These are phyloP conservation scores for Pyronema omphalodes DNA, from an alignment of 495 filamentous ascomycete species.

Conservation along the genomic window DNA sequence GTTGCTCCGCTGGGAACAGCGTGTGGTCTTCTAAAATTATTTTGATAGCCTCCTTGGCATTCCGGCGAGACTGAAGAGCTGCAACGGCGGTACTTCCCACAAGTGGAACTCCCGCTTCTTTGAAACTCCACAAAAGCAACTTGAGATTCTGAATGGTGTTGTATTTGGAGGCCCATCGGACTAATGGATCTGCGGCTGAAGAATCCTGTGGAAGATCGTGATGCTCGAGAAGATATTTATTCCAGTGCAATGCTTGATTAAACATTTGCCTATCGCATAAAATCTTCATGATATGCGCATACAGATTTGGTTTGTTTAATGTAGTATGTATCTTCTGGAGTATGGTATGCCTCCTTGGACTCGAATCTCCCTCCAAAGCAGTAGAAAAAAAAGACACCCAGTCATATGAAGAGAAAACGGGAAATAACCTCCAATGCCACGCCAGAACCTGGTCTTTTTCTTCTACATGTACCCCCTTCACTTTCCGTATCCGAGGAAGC, in stretches of 20 bases:
- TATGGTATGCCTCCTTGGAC: constrained; percentile 1
- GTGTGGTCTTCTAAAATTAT: constrained; percentile 14
- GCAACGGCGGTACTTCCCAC: constrained; percentile 8
- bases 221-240: constrained; percentile 13
- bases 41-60: constrained; percentile 15
- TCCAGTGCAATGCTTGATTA: constrained; percentile 15
- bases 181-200: constrained; percentile 7
- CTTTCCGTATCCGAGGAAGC: constrained; percentile 4
- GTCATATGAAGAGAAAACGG: not conserved
- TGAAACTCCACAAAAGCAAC: constrained; percentile 8
- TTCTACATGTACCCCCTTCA: not conserved
- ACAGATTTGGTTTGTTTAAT: constrained; percentile 8
- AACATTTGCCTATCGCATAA: constrained; percentile 10
- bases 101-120: constrained; percentile 4
- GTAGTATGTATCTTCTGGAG: constrained; percentile 12
- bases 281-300: constrained; percentile 9
- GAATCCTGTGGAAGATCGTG: constrained; percentile 13
- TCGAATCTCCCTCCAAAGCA: constrained; percentile 1
- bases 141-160: constrained; percentile 10
- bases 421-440: not conserved
- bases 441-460: not conserved
- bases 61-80: constrained; percentile 8
- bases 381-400: constrained; percentile 10
- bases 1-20: constrained; percentile 3
- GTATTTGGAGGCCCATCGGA: constrained; percentile 12